A percentile compares a stretch with the other conserved stretches of the same genome.
These are phyloP conservation scores for Daedalea quercina DNA, from an alignment of 768 basidiomycete genomes.

Conservation along the genomic window DNA sequence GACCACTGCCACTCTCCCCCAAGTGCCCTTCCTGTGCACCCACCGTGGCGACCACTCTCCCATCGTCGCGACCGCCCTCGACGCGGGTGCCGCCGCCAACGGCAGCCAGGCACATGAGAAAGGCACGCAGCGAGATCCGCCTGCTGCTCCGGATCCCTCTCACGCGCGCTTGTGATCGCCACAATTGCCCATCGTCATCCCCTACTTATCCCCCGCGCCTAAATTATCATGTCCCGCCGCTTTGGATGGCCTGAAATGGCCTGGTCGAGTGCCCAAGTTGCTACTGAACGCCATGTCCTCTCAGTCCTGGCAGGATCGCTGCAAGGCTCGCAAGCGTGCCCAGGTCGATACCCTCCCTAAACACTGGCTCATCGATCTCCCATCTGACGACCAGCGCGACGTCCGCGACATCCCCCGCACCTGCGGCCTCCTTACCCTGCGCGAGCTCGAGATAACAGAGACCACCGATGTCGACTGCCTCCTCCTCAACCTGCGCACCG, in stretches of 20 bases:
- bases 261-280: no score
- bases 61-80: background rate
- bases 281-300: no score
- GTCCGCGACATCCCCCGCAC: constrained; percentile 48
- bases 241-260: no score
- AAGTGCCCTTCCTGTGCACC: no score
- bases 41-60: no score
- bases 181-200: background rate
- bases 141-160: no score
- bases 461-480: constrained; percentile 38
- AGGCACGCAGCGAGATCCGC: background rate
- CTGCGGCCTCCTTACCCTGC: constrained; percentile 49
- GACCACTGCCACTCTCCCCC: no score
- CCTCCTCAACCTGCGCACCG: constrained; percentile 44
- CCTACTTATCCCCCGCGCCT: no score
- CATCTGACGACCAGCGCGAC: constrained; percentile 41
- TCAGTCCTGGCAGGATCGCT: constrained; percentile 42
- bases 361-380: constrained; percentile 52
- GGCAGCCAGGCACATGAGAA: background rate
- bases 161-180: background rate
- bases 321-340: constrained; percentile 42
- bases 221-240: no score
- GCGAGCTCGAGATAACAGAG: constrained; percentile 59
- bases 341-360: constrained; percentile 55
- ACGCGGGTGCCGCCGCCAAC: background rate